Evolutionary conservation across 306 rosid genomes (phyloP), one percentile per base, ranked within the genome.

Genomic region (Alnus rubra): DNA sequence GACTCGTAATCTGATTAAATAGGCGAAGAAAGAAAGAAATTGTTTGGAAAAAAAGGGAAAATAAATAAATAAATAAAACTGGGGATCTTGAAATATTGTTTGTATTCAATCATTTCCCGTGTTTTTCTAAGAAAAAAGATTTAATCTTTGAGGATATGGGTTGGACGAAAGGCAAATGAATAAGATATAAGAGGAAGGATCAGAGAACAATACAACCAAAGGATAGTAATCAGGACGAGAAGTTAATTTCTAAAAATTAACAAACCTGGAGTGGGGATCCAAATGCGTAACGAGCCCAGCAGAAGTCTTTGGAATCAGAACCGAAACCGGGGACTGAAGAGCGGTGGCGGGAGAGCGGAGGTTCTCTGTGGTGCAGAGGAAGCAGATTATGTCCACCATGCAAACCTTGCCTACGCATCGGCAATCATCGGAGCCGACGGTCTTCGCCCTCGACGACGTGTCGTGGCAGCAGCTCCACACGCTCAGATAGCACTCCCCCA

Each of bases 361-460:
- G 69, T 85, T 91, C 5, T 87, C 74, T 1, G 88, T 84, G 13
- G 52, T 86, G 60, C 90, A 82, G 45, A 92, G 86, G 78, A 85
- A 95, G 56, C 85, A 84, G 31, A 92, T 82, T 14, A 92, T 84
- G 70, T 95, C 92, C 13, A 86, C 76, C 87, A 90, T 71, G 82
- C 90, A 95, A 76, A 95, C 64, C 81, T 86, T 91, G 31, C 87
- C 98, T 0, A 95, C 39, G 74, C 98, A 95, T 18, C 56, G 71
- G 81, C 98, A 94, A 55, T 79, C 68, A 37, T 18, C 79, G 33
- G 28, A 15, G 2, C 15, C 67, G 45, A 6, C 53, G 14, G 14
- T 9, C 15, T 16, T 30, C 48, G 4, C 45, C 63, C 50, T 14
- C 51, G 35, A 31, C 30, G 33, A 55, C 42, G 39, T 60, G 48